Base-by-base conservation (phyloP, 2,329 filamentous ascomycete genomes). In the Immersiporthe knoxdaviesiana region DNA sequence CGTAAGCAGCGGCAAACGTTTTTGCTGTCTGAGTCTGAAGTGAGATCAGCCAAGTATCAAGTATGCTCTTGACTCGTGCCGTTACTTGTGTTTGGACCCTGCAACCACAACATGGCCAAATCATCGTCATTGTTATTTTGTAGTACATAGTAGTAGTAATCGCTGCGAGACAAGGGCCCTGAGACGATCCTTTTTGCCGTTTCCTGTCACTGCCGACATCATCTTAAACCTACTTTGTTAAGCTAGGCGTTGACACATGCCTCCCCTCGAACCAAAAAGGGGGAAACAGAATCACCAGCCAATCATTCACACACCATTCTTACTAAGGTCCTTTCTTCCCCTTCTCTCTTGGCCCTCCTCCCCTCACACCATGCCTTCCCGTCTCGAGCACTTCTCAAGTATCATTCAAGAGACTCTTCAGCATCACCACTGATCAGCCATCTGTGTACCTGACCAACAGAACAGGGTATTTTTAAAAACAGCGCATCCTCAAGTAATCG, bases 1-100 rank as follows among this genome's bases (percentile, higher is more conserved):
- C 59, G 59, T 62, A 37, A 62, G 59, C n/a, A 37, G 59, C 59
- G 37, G 37, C 37, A 62, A 24, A 7, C 56, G 44, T 44, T 37
- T 39, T 62, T 44, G 12, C 21, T 21, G n/a, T 44, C 14, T 32
- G 24, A 30, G 12, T 27, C 52, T 18, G 52, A 18, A 30, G 52
- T 56, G 52, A 56, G 52, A 56, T 56, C 52, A 30, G 52, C 52
- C 52, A 56, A 56, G 35, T 35, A 35, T 8, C 4, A 4, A 8
- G 52, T 30, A 56, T 16, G 12, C 12, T 56, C 52, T 56, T 56
- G 52, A 56, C 52, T 56, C 52, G 14, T 56, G 24, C 44, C 52
- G 8, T 2, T 24, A 21, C 7, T 50, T 14, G 24, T 24, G 21
- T 27, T 6, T 27, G 11, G 50, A 54, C 14, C 12, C 50, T 54